phyloP scores from a whole-genome alignment of 2,329 filamentous ascomycete species.

The Colletotrichum orchidophilum region DNA sequence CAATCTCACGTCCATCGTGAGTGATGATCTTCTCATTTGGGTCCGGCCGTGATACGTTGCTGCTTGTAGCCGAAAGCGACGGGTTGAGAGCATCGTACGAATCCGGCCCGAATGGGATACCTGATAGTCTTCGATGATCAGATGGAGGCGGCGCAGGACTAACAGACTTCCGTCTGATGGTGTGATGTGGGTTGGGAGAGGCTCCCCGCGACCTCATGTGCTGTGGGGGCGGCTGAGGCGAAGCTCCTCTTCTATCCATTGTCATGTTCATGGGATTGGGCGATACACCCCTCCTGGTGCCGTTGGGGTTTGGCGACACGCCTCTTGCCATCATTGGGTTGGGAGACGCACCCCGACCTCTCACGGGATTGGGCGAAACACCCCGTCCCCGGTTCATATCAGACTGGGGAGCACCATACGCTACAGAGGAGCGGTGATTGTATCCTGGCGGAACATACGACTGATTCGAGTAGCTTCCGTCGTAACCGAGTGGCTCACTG shows the following conservation, averaged over 20 bases:
- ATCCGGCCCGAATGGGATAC: slow-evolving; percentile 78
- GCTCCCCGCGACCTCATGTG: slow-evolving; percentile 52
- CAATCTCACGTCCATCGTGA: slow-evolving; percentile 78
- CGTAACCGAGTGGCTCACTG: slow-evolving; percentile 38
- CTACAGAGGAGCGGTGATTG: slow-evolving; percentile 51
- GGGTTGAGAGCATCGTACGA: slow-evolving; percentile 80
- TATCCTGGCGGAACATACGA: slow-evolving; percentile 52
- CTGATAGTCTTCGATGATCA: slow-evolving; percentile 63
- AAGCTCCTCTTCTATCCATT: slow-evolving; percentile 38
- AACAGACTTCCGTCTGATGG: slow-evolving; percentile 76
- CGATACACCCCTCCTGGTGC: slow-evolving; percentile 49
- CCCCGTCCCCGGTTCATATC: slow-evolving; percentile 42
- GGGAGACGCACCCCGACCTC: slow-evolving; percentile 16
- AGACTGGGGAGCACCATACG: slow-evolving; percentile 46
- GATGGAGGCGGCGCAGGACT: slow-evolving; percentile 71
- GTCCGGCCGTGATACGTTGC: slow-evolving; percentile 46
- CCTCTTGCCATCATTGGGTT: slow-evolving; percentile 55
- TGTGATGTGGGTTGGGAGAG: slow-evolving; percentile 59
- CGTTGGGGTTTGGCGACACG: slow-evolving; percentile 39
- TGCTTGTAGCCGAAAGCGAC: slow-evolving; percentile 43
- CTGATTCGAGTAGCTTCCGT: slow-evolving; percentile 38
- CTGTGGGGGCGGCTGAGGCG: slow-evolving; percentile 40
- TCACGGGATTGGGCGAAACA: slow-evolving; percentile 50
- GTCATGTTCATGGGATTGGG: slow-evolving; percentile 51
- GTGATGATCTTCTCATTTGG: slow-evolving; percentile 77